Evolutionary conservation across 805 yeast genomes (phyloP).

Genomic region (Wickerhamomyces tratensis): DNA sequence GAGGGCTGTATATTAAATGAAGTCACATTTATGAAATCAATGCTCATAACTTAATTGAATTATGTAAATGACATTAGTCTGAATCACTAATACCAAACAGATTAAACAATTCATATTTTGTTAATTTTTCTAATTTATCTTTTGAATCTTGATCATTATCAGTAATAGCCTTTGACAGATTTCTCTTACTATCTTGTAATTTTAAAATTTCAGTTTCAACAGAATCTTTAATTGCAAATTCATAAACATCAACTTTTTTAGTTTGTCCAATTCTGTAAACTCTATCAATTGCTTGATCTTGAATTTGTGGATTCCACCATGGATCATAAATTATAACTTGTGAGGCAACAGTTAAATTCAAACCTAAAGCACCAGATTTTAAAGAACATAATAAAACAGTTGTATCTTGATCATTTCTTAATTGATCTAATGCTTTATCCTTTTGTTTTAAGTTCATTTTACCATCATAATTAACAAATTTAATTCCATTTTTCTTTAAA

Average conservation of each 20-base stretch:
- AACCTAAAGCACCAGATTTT: constrained; percentile 91
- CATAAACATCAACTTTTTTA: constrained; percentile 55
- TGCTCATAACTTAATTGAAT: no score
- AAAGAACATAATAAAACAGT: constrained; percentile 55
- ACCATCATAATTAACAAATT: constrained; percentile 27
- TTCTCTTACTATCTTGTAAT: constrained; percentile 74
- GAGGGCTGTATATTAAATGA: no score
- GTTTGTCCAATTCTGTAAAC: constrained; percentile 88
- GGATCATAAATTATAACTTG: constrained; percentile 87
- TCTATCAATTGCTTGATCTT: constrained; percentile 84
- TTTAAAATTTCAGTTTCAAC: constrained; percentile 79
- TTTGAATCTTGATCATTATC: constrained; percentile 50
- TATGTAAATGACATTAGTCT: no score
- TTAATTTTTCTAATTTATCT: constrained; percentile 52
- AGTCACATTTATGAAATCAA: no score
- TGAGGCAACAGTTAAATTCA: constrained; percentile 75
- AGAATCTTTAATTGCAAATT: constrained; percentile 69
- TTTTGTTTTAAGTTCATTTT: constrained; percentile 20
- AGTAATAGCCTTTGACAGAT: constrained; percentile 61
- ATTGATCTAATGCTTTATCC: constrained; percentile 17
- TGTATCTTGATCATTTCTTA: constrained; percentile 19
- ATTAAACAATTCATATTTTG: neutral
- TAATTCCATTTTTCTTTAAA: constrained; percentile 21
- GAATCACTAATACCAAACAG: neutral
- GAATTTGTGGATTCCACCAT: constrained; percentile 92